phyloP scores from a whole-genome alignment of 495 filamentous ascomycete species.

The Aspergillus bridgeri region DNA sequence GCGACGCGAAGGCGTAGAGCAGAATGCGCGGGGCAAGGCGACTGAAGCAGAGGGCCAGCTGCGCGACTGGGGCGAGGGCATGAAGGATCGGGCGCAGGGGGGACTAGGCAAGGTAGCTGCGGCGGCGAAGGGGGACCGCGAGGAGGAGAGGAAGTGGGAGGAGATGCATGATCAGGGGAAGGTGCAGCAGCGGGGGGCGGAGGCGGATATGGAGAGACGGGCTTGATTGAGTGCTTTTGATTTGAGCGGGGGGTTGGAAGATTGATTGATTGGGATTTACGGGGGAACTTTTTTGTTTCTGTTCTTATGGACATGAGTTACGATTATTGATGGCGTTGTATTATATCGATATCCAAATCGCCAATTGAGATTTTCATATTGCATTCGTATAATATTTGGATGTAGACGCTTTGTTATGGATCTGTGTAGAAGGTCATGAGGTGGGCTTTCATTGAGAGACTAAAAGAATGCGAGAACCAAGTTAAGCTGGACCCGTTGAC shows the following conservation, averaged over 20 bases:
- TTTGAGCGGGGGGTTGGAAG: too few relatives aligned
- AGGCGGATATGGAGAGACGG: conserved; percentile 59
- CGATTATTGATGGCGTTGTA: neutral
- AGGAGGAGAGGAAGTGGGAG: conserved; percentile 57
- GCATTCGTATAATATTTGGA: too few relatives aligned
- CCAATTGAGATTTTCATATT: neutral
- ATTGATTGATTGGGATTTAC: too few relatives aligned
- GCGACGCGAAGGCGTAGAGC: conserved; percentile 67
- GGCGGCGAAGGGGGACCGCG: conserved; percentile 66
- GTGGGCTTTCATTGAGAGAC: too few relatives aligned
- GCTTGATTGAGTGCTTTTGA: neutral
- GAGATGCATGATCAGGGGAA: conserved; percentile 80
- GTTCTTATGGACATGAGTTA: neutral
- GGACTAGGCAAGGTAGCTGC: conserved; percentile 66
- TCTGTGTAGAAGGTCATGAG: too few relatives aligned
- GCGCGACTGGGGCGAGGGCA: conserved; percentile 67
- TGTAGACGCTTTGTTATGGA: neutral
- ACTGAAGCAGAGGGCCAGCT: conserved; percentile 84
- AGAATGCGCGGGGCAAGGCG: conserved; percentile 77
- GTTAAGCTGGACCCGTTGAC: too few relatives aligned
- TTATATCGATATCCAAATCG: neutral
- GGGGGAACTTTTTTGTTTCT: neutral
- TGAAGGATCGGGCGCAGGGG: conserved; percentile 69
- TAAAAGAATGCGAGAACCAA: too few relatives aligned
- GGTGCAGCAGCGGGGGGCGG: conserved; percentile 78